Evolutionary conservation across 257 asterid genomes (phyloP), one percentile per base, ranked within the genome.

Genomic region (Haberlea rhodopensis): DNA sequence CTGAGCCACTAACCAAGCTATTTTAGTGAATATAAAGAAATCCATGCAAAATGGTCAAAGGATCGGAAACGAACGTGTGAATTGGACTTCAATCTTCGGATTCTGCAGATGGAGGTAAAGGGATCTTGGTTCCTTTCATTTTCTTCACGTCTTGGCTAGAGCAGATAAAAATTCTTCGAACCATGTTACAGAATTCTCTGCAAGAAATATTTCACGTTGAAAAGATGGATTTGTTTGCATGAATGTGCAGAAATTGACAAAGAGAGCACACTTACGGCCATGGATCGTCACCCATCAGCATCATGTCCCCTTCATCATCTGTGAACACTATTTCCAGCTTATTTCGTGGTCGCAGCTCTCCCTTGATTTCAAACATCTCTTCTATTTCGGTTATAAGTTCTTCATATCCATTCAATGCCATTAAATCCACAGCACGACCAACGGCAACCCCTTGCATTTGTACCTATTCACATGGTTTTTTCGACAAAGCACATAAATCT

Each of bases 401-500:
- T 16, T 83, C 68, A 3, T 90, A 94, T 49, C 99, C 99, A 21
- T 80, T 84, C 79, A 90, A 59, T 15, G 69, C 67, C 40, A 78
- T 78, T 75, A 94, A 82, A 75, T 94, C 99, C 65, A 94, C 95
- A 2, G 97, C 97, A 40, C 96, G 92, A 0, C 99, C 96, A 10
- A 94, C 95, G 2, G 95, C 96, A 29, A 94, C 83, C 60, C 97
- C 99, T 86, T 94, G 94, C 99, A 94, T 94, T 80, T 90, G 99
- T 62, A 90, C 96, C 99, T 94, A 70, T 51, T 64, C 76, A 48
- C 37, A 25, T 25, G 49, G 48, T 66, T 31, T 62, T 67, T 55
- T 69, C 73, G 22, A 48, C 51, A 60, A 63, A 71, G 57, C 57
- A 56, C 48, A 69, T 32, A 55, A n/a, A 15, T 3, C 1, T 18